Conservation (phyloP, 306 rosid species). For the Lupinus albus region DNA sequence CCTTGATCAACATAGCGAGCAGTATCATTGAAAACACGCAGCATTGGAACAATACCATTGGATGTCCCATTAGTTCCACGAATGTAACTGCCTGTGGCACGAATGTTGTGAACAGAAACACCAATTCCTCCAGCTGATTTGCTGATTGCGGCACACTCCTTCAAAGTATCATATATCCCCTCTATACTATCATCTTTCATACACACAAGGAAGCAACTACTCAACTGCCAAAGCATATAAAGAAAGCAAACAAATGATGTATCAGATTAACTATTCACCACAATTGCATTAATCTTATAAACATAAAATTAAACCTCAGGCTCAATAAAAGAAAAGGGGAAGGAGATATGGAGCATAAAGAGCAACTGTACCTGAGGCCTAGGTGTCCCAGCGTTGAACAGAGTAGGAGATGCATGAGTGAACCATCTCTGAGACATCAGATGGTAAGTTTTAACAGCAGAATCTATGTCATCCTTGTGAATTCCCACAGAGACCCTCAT, state of each 20-base stretch:
- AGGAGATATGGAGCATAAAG: background rate
- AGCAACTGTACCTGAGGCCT: constrained; percentile 73
- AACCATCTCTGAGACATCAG: constrained; percentile 97
- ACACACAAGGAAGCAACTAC: constrained; percentile 93
- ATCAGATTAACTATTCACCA: too few relatives aligned
- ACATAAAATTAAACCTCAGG: background rate
- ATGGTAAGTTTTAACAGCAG: constrained; percentile 83
- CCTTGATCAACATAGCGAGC: constrained; percentile 99
- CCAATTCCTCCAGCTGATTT: constrained; percentile 99
- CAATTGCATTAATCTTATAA: background rate
- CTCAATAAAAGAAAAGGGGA: background rate
- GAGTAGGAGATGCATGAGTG: constrained; percentile 97
- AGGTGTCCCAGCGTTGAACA: constrained; percentile 95
- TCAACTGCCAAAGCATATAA: constrained; percentile 67
- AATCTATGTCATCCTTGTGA: constrained; percentile 85
- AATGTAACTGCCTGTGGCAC: constrained; percentile 85
- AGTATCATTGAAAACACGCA: constrained; percentile 84
- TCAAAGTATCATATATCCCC: constrained; percentile 84
- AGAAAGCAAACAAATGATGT: too few relatives aligned
- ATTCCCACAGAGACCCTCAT: constrained; percentile 99
- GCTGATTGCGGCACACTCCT: constrained; percentile 96
- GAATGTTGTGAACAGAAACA: constrained; percentile 76
- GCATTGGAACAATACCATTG: constrained; percentile 91
- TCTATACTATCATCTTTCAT: constrained; percentile 96
- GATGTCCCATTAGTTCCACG: constrained; percentile 97